A percentile compares a stretch with the other conserved stretches of the same genome.
Conservation (phyloP, 176 grass and related monocot species). For the Phoenix dactylifera region DNA sequence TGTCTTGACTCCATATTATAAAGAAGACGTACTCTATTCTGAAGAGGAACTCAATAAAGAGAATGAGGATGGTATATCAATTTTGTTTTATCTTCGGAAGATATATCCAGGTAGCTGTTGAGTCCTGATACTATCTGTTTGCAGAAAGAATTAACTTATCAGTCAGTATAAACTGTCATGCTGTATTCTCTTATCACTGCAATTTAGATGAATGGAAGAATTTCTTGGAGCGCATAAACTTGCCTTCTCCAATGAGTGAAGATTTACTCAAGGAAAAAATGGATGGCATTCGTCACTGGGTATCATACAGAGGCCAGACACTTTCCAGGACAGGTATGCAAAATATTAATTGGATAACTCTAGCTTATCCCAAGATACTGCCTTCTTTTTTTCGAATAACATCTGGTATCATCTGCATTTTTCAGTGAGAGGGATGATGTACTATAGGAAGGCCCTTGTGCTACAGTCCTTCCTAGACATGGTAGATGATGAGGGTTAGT, state of each 20-base stretch:
- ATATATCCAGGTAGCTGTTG: constrained; percentile 73
- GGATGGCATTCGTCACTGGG: constrained; percentile 39
- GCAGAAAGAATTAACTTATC: background rate
- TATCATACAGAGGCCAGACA: constrained; percentile 82
- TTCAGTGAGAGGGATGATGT: constrained; percentile 98
- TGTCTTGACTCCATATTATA: constrained; percentile 94
- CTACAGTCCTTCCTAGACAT: constrained; percentile 56
- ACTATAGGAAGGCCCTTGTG: constrained; percentile 68
- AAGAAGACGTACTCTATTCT: constrained; percentile 79
- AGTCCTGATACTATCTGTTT: background rate
- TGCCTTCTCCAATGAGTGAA: constrained; percentile 16
- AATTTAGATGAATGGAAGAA: constrained; percentile 79
- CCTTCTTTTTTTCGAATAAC: no score
- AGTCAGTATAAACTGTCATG: no score
- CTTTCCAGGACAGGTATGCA: constrained; percentile 62
- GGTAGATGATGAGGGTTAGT: constrained; percentile 36
- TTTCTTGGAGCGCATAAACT: constrained; percentile 32
- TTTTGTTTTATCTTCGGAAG: constrained; percentile 72
- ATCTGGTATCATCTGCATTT: constrained; percentile 2
- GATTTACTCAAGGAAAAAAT: constrained; percentile 7
- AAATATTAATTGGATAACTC: background rate
- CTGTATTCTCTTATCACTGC: no score
- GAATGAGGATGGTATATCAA: constrained; percentile 97
- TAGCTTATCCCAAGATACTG: background rate
- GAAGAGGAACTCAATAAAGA: constrained; percentile 39